Conservation (phyloP, 345 rosid genomes). For the Barbarea vulgaris region DNA sequence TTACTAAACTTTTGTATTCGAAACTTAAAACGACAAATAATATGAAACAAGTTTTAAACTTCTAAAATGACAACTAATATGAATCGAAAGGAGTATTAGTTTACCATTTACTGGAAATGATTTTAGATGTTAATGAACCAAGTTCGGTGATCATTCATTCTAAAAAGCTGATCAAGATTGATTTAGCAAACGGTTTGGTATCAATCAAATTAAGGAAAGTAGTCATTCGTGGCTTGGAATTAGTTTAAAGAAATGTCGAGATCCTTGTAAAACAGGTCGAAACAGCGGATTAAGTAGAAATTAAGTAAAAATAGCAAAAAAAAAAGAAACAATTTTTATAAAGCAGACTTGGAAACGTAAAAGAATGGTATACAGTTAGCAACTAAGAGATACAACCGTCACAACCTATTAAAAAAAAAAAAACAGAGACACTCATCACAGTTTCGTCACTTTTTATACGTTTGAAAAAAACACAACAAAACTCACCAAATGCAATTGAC, state of each 20-base stretch:
- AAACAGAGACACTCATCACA: slow-evolving; percentile 3
- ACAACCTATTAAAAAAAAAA: slow-evolving; percentile 1
- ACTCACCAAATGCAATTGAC: slow-evolving; percentile 10
- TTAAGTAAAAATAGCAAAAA: too few species aligned
- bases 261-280: background rate
- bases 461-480: slow-evolving; percentile 21
- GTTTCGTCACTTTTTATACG: slow-evolving; percentile 5
- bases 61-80: too few species aligned
- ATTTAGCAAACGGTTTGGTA: background rate
- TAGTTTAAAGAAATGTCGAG: background rate
- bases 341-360: slow-evolving; percentile 3
- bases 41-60: too few species aligned
- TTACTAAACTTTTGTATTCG: too few species aligned
- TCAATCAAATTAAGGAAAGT: background rate
- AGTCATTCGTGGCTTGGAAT: background rate
- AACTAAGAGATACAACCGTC: slow-evolving; percentile 16
- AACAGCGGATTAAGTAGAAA: too few species aligned
- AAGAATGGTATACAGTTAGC: slow-evolving; percentile 5
- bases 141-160: background rate
- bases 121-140: background rate
- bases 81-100: too few species aligned
- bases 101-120: background rate
- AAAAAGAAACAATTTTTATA: background rate
- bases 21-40: too few species aligned
- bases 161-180: background rate